Base-by-base conservation (phyloP, 805 yeast species). In the Hanseniaspora lachancei region DNA sequence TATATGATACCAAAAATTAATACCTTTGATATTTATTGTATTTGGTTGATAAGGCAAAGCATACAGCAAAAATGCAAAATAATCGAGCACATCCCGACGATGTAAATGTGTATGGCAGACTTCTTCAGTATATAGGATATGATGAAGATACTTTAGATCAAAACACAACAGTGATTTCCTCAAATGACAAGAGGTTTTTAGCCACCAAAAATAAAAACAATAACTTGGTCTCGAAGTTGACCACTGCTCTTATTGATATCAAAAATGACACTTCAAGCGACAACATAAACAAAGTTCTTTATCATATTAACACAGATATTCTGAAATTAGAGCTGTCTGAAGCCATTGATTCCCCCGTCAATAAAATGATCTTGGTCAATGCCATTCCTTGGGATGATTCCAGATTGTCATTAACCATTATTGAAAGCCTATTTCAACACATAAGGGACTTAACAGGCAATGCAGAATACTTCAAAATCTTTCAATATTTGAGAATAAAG, bases 361-460 rank as follows among this genome's bases (percentile, higher is more conserved):
- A 53, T 38, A 20, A 38, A 21, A 53, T 53, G 56, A 32, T 29
- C 3, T 13, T 53, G 23, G 38, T 42, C 2, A 53, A 46, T 15
- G 2, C 24, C 4, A 29, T 53, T 6, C 56, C 56, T 1, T 53
- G 56, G 56, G 56, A 53, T 39, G 56, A 53, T 27, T 53, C 56
- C 1, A 46, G 18, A 23, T 27, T 53, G 15, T 38, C 50, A 18
- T 32, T 53, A 10, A 13, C 42, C 6, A 20, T 53, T 9, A 40
- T 53, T 10, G 56, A 53, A 18, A 48, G 48, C 7, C 24, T 53
- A 9, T 53, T 53, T 23, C 39, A 53, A 39, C 47, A 53, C 27
- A 34, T 53, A 8, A 23, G 29, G 5, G 23, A 15, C 13, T 21
- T 53, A 5, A 53, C 56, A 20, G 51, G 49, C 5, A 29, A 29